phyloP scores from a whole-genome alignment of 768 basidiomycete species.

The Suillus variegatus region DNA sequence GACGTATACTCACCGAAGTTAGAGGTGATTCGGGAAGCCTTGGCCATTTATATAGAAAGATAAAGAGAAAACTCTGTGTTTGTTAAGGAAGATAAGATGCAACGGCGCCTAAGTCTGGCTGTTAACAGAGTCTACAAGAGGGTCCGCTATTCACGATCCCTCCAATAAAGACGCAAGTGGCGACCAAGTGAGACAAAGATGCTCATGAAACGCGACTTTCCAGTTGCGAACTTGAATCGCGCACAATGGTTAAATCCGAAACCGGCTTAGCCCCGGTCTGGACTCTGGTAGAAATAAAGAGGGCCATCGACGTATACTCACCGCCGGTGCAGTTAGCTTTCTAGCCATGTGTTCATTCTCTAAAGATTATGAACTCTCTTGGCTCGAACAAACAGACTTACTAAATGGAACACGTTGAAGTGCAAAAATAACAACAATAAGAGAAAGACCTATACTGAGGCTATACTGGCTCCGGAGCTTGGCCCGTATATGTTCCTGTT shows the following conservation, averaged over 20 bases:
- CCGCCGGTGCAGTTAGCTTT: slow-evolving; percentile 22
- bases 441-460: slow-evolving; percentile 9
- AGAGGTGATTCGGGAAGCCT: not conserved
- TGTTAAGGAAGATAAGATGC: not conserved
- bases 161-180: slow-evolving; percentile 14
- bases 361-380: slow-evolving; percentile 10
- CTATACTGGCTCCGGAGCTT: slow-evolving; percentile 18
- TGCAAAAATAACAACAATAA: slow-evolving; percentile 29
- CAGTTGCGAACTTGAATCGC: slow-evolving; percentile 23
- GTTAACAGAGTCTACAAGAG: not conserved
- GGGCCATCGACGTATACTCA: slow-evolving; percentile 20
- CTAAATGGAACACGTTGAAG: slow-evolving; percentile 9
- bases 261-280: slow-evolving; percentile 35
- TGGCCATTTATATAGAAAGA: not conserved
- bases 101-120: not conserved
- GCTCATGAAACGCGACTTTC: slow-evolving; percentile 10
- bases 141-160: not conserved
- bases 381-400: slow-evolving; percentile 16
- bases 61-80: not conserved
- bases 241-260: slow-evolving; percentile 38
- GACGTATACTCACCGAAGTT: not conserved
- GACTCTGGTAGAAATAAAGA: slow-evolving; percentile 10
- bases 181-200: slow-evolving; percentile 5
- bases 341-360: slow-evolving; percentile 7
- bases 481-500: slow-evolving; percentile 1